Conservation (phyloP, 768 basidiomycete genomes). For the Solioccasus polychromus region DNA sequence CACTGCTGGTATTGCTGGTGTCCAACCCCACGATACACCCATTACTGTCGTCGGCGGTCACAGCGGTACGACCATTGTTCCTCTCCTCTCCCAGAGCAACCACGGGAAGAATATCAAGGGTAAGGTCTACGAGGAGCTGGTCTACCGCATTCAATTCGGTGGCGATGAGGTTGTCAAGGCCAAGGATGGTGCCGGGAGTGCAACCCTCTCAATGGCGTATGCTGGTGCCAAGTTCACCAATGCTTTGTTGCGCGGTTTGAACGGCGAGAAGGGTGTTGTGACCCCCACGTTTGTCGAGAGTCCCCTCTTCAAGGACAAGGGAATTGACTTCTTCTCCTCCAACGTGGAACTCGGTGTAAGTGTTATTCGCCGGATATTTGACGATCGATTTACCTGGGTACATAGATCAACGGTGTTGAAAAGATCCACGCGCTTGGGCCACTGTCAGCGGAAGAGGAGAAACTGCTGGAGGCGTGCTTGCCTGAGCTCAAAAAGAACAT, state of each 20-base stretch:
- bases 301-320: conserved; percentile 78
- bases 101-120: conserved; percentile 72
- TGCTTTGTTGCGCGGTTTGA: conserved; percentile 55
- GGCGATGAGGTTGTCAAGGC: conserved; percentile 99
- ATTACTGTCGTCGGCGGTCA: conserved; percentile 95
- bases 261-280: conserved; percentile 66
- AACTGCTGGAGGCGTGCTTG: conserved; percentile 80
- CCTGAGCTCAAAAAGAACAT: conserved; percentile 98
- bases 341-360: conserved; percentile 90
- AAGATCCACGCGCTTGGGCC: conserved; percentile 86
- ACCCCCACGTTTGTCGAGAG: conserved; percentile 89
- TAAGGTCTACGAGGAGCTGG: conserved; percentile 72
- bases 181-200: conserved; percentile 82
- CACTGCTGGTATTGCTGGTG: conserved; percentile 66
- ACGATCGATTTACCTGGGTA: conserved; percentile 9
- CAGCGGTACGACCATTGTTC: conserved; percentile 96
- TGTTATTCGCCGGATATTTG: conserved; percentile 9
- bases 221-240: conserved; percentile 73
- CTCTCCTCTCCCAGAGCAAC: conserved; percentile 81
- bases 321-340: conserved; percentile 92
- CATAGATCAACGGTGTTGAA: conserved; percentile 80
- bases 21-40: conserved; percentile 60
- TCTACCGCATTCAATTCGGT: conserved; percentile 94
- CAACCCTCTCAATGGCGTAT: conserved; percentile 77
- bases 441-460: conserved; percentile 79